Percentiles rank a stretch among this genome's conserved stretches.
phyloP scores from a whole-genome alignment of 2,329 filamentous ascomycete genomes.

The Fusarium fracticaudum region DNA sequence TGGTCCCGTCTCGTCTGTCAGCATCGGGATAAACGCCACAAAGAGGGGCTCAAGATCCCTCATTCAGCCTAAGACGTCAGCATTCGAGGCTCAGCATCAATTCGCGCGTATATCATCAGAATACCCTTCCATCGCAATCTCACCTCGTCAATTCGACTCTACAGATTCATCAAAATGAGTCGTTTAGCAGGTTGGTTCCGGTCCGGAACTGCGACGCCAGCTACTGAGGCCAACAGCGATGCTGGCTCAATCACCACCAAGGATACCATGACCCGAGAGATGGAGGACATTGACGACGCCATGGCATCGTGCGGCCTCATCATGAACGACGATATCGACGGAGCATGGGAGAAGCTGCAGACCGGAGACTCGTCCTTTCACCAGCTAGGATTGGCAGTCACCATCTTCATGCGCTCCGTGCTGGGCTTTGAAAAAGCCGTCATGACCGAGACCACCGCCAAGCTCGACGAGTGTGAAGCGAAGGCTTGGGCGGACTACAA shows the following conservation, averaged over 20 bases:
- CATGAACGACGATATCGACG: conserved; percentile 90
- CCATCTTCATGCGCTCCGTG: conserved; percentile 85
- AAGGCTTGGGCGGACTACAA: conserved; percentile 80
- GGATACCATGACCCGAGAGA: conserved; percentile 54
- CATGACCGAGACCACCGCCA: conserved; percentile 82
- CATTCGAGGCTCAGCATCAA: conserved; percentile 30
- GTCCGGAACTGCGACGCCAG: conserved; percentile 46
- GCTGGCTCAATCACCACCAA: conserved; percentile 36
- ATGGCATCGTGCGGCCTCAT: conserved; percentile 75
- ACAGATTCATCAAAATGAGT: conserved; percentile 51
- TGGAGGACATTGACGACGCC: conserved; percentile 66
- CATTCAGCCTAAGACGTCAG: conserved; percentile 38
- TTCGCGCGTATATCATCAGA: not conserved
- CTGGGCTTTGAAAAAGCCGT: conserved; percentile 92
- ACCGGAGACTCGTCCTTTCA: conserved; percentile 88
- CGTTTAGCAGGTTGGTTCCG: conserved; percentile 63
- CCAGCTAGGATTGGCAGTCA: conserved; percentile 80
- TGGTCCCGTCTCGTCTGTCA: not conserved
- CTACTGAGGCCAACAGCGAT: conserved; percentile 45
- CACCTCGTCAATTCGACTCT: not conserved
- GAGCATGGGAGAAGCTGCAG: conserved; percentile 77
- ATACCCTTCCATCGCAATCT: not conserved
- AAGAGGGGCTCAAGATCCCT: conserved; percentile 26
- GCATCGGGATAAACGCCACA: conserved; percentile 21
- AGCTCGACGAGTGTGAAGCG: conserved; percentile 79